Evolutionary conservation across 352 stramenopile species (phyloP).

Genomic region (Phytophthora chlamydospora): DNA sequence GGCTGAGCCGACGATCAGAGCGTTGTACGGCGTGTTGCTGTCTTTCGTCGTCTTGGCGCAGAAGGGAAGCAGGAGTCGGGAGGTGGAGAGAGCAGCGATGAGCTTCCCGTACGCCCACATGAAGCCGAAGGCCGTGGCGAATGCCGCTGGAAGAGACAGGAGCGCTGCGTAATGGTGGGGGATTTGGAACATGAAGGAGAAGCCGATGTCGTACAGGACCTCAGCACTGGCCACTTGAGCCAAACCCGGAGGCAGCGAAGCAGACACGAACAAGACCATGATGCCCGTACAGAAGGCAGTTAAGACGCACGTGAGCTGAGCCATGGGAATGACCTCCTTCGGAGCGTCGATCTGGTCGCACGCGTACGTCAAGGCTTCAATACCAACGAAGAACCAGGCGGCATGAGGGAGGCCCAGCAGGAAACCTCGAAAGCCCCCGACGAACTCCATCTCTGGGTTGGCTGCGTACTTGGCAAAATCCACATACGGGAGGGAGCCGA

Average conservation of each 20-base stretch:
- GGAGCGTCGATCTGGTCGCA: conserved; percentile 36
- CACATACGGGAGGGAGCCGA: conserved; percentile 34
- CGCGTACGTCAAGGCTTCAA: conserved; percentile 34
- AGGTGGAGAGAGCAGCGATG: conserved; percentile 41
- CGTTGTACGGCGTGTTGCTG: conserved; percentile 16
- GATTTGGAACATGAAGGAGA: conserved; percentile 25
- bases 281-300: conserved; percentile 36
- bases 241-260: conserved; percentile 30
- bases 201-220: conserved; percentile 34
- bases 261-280: conserved; percentile 36
- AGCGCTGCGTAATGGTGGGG: conserved; percentile 13
- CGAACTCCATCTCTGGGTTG: background rate
- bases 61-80: conserved; percentile 26
- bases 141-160: conserved; percentile 34
- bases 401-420: conserved; percentile 29
- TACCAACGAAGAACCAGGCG: conserved; percentile 46
- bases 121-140: conserved; percentile 36
- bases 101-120: conserved; percentile 54
- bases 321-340: conserved; percentile 36
- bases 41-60: conserved; percentile 16
- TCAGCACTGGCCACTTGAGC: conserved; percentile 12
- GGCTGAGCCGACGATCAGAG: conserved; percentile 15
- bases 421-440: conserved; percentile 25
- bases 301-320: conserved; percentile 41
- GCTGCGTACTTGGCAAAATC: conserved; percentile 19